A percentile compares a stretch with the other conserved stretches of the same genome.
Conservation (phyloP, 148 eudicot genomes). For the Agrostemma githago region DNA sequence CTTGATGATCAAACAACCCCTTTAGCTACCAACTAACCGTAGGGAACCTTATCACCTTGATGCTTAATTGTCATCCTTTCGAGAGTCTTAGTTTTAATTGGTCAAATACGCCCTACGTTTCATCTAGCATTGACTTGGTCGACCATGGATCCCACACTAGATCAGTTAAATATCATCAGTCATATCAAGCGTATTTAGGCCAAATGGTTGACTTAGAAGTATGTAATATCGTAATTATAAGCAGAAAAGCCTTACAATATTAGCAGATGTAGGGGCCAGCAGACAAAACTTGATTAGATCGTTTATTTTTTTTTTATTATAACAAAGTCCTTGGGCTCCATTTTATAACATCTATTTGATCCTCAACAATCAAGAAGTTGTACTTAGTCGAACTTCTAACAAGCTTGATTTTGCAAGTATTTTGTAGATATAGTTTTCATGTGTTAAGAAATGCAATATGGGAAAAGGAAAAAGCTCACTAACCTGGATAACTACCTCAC, state of each 20-base stretch:
- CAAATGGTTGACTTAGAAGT: neutral
- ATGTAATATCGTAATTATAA: neutral
- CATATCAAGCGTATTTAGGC: neutral
- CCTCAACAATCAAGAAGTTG: neutral
- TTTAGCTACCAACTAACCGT: neutral
- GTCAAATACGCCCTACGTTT: neutral
- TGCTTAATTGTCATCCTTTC: neutral
- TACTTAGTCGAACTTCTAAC: neutral
- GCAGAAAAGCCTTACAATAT: neutral
- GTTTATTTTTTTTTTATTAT: neutral
- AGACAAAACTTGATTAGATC: neutral
- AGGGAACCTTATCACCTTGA: neutral
- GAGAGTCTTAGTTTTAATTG: neutral
- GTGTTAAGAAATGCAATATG: neutral
- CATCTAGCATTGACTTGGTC: neutral
- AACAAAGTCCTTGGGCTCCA: neutral
- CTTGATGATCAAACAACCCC: neutral
- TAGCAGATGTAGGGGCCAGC: neutral
- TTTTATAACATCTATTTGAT: neutral
- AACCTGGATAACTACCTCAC: conserved; percentile 83
- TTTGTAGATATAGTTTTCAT: neutral
- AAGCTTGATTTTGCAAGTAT: neutral
- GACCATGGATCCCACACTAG: neutral
- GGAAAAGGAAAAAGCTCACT: conserved; percentile 22
- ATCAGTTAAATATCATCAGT: neutral